Evolutionary conservation across 139 green algal genomes (phyloP).

Genomic region (Eudorina sp.): DNA sequence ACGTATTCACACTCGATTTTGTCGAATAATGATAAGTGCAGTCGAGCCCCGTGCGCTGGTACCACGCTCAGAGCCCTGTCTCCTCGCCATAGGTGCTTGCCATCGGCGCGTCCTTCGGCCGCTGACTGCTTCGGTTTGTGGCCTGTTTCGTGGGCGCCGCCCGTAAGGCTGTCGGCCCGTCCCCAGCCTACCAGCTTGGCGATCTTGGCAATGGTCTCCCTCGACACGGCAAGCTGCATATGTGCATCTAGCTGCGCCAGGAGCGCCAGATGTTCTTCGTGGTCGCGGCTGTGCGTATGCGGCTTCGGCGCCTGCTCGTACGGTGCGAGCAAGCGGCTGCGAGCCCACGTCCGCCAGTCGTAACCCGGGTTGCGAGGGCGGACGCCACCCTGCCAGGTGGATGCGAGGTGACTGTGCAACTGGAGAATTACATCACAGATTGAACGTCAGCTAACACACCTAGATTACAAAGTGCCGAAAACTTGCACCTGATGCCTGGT

Average conservation of each 20-base stretch:
- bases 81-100: too few relatives aligned
- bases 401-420: background rate
- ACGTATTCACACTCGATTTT: too few relatives aligned
- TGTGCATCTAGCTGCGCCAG: conserved; percentile 6
- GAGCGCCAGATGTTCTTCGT: conserved; percentile 8
- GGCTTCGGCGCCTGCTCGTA: background rate
- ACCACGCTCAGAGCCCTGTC: too few relatives aligned
- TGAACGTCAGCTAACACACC: too few relatives aligned
- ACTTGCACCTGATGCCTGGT: background rate
- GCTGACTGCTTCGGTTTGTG: too few relatives aligned
- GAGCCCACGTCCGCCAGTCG: conserved; percentile 29
- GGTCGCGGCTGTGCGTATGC: background rate
- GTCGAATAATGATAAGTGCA: too few relatives aligned
- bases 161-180: too few relatives aligned
- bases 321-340: background rate
- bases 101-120: too few relatives aligned
- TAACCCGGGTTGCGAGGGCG: conserved; percentile 13
- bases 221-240: background rate
- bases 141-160: too few relatives aligned
- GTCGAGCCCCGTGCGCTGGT: too few relatives aligned
- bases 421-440: too few relatives aligned
- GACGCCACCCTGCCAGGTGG: background rate
- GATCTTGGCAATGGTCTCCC: background rate
- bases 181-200: conserved; percentile 32
- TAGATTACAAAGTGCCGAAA: too few relatives aligned